Evolutionary conservation across 78 protist genomes (phyloP).

Genomic region (Guillardia theta): DNA sequence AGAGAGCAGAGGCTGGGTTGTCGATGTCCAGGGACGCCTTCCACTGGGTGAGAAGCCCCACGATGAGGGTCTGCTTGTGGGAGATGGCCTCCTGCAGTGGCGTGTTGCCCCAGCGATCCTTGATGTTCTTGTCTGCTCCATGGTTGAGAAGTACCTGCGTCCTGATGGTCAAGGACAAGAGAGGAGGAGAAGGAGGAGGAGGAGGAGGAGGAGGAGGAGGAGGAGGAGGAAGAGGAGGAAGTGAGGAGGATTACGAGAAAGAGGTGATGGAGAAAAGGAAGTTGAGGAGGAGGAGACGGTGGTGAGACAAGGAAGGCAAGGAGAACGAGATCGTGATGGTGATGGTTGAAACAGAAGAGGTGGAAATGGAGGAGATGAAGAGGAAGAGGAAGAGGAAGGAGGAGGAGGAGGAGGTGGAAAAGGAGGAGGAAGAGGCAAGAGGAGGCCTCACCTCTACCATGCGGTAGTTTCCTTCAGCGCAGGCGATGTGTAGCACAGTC

Average conservation of each 20-base stretch:
- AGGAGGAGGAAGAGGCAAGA: not conserved
- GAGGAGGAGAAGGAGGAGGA: not conserved
- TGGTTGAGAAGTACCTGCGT: not conserved
- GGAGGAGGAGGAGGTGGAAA: not conserved
- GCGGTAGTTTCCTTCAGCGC: not conserved
- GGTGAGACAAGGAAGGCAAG: not conserved
- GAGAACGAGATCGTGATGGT: not conserved
- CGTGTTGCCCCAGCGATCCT: not conserved
- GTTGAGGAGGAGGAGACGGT: not conserved
- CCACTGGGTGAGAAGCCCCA: not conserved
- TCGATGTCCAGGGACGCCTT: not conserved
- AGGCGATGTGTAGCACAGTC: constrained; percentile 14
- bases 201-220: not conserved
- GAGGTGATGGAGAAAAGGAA: not conserved
- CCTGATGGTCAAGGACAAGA: not conserved
- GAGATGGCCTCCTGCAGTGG: not conserved
- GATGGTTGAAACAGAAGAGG: not conserved
- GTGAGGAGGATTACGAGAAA: not conserved
- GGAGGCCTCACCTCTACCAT: too few relatives aligned
- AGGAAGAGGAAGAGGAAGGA: not conserved
- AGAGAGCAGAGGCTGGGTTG: not conserved
- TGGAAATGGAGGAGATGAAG: not conserved
- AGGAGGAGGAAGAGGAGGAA: not conserved
- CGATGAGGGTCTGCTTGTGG: not conserved
- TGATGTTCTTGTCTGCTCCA: not conserved